Conservation (phyloP, 2,329 filamentous ascomycete species). For the Pestalotiopsis fici region DNA sequence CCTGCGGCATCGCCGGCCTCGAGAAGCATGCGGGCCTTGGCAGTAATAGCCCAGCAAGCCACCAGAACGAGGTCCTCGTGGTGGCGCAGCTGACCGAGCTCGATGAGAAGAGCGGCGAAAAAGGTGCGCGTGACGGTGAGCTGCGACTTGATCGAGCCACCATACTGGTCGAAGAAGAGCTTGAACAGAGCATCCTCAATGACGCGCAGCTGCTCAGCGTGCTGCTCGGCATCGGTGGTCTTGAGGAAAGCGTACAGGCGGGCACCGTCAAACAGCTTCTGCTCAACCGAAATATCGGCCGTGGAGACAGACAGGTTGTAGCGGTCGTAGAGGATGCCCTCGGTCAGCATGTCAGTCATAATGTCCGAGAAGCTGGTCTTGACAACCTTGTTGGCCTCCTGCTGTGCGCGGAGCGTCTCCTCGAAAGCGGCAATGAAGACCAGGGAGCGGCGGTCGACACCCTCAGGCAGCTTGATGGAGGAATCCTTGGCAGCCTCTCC, state of each 20-base stretch:
- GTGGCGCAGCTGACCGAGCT: not conserved
- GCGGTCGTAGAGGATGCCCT: not conserved
- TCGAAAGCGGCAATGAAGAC: not conserved
- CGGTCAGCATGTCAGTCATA: not conserved
- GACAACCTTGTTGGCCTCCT: not conserved
- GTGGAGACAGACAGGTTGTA: not conserved
- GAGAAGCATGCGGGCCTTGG: not conserved
- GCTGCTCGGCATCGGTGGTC: not conserved
- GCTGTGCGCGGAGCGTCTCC: not conserved
- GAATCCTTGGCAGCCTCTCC: not conserved
- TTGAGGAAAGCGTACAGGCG: not conserved
- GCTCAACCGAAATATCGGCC: not conserved
- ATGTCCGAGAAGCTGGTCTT: not conserved
- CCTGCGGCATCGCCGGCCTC: not conserved
- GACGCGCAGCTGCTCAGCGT: not conserved
- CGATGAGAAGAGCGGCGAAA: not conserved
- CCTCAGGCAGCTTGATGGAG: not conserved
- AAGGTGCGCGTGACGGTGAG: not conserved
- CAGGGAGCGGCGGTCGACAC: not conserved
- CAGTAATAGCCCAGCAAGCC: not conserved
- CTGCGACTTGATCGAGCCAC: not conserved
- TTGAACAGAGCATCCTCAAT: not conserved
- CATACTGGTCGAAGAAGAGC: not conserved
- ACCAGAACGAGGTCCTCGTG: not conserved
- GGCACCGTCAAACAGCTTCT: not conserved